A percentile compares a stretch with the other conserved stretches of the same genome.
Evolutionary conservation across 371 early-diverging fungal genomes (phyloP).

Genomic region (Mucor plumbeus): DNA sequence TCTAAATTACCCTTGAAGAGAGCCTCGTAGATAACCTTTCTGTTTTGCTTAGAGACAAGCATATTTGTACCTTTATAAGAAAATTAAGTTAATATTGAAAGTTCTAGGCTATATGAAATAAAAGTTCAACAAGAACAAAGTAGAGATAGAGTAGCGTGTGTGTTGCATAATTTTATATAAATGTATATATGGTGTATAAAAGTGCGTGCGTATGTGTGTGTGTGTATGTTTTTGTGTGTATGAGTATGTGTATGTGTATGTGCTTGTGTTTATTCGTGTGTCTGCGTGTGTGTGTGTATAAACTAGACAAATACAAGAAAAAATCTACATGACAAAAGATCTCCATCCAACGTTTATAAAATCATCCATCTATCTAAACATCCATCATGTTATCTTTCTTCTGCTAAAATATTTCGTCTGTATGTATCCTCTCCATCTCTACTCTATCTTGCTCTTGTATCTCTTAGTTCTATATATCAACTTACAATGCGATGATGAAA

Average conservation of each 20-base stretch:
- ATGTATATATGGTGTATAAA: too few relatives aligned
- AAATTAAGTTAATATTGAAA: background rate
- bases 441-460: conserved; percentile 5
- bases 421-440: background rate
- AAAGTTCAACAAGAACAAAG: conserved; percentile 1
- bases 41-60: conserved; percentile 95
- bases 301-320: too few relatives aligned
- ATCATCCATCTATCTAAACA: background rate
- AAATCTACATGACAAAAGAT: background rate
- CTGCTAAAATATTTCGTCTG: background rate
- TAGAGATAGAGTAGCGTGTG: background rate
- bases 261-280: background rate
- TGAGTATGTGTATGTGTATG: background rate
- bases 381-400: conserved; percentile 15
- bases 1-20: conserved; percentile 77
- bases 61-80: conserved; percentile 59
- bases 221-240: too few relatives aligned
- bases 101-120: background rate
- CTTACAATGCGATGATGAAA: conserved; percentile 46
- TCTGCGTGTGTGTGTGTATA: background rate
- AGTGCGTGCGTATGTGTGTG: background rate
- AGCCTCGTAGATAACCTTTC: conserved; percentile 92
- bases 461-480: conserved; percentile 12
- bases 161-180: too few relatives aligned
- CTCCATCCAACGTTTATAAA: background rate